phyloP scores from a whole-genome alignment of 2,329 filamentous ascomycete genomes.

The Tolypocladium cylindrosporum region DNA sequence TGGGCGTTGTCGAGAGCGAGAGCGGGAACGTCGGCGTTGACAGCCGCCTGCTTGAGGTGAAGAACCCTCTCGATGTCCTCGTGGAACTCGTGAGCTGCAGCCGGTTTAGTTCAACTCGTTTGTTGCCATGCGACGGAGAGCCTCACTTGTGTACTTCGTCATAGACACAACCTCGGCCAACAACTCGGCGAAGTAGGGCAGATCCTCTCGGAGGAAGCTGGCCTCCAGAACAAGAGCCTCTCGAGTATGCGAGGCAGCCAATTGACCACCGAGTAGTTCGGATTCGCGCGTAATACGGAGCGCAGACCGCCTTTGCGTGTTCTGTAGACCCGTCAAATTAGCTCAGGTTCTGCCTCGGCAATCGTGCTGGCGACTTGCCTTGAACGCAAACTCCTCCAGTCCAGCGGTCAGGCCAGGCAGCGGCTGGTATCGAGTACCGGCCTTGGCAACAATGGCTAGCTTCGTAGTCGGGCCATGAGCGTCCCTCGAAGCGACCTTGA shows the following conservation, averaged over 20 bases:
- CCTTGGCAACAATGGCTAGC: slow-evolving; percentile 85
- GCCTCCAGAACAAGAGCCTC: slow-evolving; percentile 89
- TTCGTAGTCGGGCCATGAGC: slow-evolving; percentile 80
- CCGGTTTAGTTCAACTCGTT: slow-evolving; percentile 5
- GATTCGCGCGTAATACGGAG: slow-evolving; percentile 90
- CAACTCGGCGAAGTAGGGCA: slow-evolving; percentile 95
- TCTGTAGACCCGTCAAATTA: slow-evolving; percentile 46
- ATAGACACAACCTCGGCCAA: slow-evolving; percentile 82
- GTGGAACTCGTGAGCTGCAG: slow-evolving; percentile 72
- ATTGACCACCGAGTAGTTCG: slow-evolving; percentile 87
- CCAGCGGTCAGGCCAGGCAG: slow-evolving; percentile 82
- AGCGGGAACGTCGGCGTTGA: slow-evolving; percentile 50
- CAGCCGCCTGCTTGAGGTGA: slow-evolving; percentile 64
- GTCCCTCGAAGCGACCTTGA: slow-evolving; percentile 91
- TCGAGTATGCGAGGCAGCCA: slow-evolving; percentile 79
- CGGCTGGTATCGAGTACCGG: slow-evolving; percentile 85
- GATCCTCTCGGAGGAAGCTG: slow-evolving; percentile 89
- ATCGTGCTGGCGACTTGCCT: slow-evolving; percentile 44
- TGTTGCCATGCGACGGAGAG: slow-evolving; percentile 6
- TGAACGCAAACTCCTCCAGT: slow-evolving; percentile 94
- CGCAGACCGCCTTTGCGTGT: slow-evolving; percentile 78
- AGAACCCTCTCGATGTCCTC: slow-evolving; percentile 78
- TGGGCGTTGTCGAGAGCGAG: slow-evolving; percentile 83
- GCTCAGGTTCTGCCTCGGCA: slow-evolving; percentile 21
- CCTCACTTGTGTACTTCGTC: slow-evolving; percentile 74